Conservation (phyloP, 2,329 filamentous ascomycete species). For the Xylaria sp. region DNA sequence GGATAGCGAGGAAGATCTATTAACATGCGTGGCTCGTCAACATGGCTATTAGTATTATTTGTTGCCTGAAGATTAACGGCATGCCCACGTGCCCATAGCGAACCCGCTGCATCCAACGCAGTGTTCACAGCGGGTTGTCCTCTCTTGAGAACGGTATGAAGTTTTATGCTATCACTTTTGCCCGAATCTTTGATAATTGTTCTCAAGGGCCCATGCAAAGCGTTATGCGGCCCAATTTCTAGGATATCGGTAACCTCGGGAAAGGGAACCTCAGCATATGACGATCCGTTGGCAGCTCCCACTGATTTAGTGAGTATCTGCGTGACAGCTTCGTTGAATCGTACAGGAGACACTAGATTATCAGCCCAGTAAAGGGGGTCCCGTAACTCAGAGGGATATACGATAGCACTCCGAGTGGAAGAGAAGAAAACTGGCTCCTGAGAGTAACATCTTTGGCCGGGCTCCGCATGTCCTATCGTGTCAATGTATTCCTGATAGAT, state of each 20-base stretch:
- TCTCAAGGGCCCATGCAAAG: slow-evolving; percentile 42
- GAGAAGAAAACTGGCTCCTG: slow-evolving; percentile 26
- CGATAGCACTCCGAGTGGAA: slow-evolving; percentile 16
- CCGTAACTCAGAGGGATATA: slow-evolving; percentile 20
- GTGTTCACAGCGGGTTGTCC: slow-evolving; percentile 18
- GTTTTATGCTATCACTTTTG: slow-evolving; percentile 8
- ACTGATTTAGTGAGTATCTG: slow-evolving; percentile 5
- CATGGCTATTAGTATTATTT: not conserved
- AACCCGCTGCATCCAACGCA: slow-evolving; percentile 21
- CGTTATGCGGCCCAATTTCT: slow-evolving; percentile 39
- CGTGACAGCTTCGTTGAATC: slow-evolving; percentile 25
- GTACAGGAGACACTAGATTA: slow-evolving; percentile 29
- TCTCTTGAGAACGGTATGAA: slow-evolving; percentile 26
- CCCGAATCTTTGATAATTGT: slow-evolving; percentile 4
- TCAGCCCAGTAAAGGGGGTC: slow-evolving; percentile 43
- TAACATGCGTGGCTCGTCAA: slow-evolving; percentile 15
- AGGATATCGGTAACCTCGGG: slow-evolving; percentile 25
- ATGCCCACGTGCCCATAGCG: slow-evolving; percentile 27
- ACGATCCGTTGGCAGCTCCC: not conserved
- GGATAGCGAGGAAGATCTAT: slow-evolving; percentile 35
- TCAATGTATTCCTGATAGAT: slow-evolving; percentile 37
- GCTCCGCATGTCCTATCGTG: slow-evolving; percentile 12
- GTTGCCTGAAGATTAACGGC: slow-evolving; percentile 9
- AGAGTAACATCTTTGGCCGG: slow-evolving; percentile 8
- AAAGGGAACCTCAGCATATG: not conserved